These are phyloP conservation scores for Bipolaris cookei DNA, from an alignment of 2,329 filamentous ascomycete genomes.

Conservation along the genomic window DNA sequence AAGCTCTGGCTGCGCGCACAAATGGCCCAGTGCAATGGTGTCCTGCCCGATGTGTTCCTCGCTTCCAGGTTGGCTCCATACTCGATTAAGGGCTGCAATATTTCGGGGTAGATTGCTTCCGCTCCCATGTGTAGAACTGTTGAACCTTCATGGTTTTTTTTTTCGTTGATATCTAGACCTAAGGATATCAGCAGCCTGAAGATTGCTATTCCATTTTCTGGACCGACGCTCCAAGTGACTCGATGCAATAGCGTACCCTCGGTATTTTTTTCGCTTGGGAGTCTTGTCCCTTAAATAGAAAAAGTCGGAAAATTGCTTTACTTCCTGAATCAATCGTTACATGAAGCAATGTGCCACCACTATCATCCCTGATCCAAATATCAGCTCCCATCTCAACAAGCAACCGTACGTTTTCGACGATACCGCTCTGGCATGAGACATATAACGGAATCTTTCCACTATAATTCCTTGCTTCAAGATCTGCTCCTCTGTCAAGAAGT, in stretches of 20 bases:
- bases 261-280: neutral
- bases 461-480: neutral
- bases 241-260: neutral
- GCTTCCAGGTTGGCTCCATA: neutral
- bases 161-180: neutral
- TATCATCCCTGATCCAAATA: neutral
- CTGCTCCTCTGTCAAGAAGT: neutral
- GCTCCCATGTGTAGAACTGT: neutral
- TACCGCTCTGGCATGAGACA: neutral
- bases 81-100: neutral
- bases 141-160: neutral
- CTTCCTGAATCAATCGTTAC: neutral
- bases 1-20: too few relatives aligned
- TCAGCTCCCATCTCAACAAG: neutral
- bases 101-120: neutral
- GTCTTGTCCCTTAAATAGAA: neutral
- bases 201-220: too few relatives aligned
- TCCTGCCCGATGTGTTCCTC: neutral
- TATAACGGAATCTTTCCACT: neutral
- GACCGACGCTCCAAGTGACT: fast-evolving
- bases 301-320: neutral
- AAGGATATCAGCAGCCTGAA: neutral
- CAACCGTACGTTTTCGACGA: neutral
- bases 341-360: neutral
- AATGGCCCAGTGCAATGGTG: neutral